Conservation (phyloP, 176 grass and related monocot genomes). For the Triticum monococcum region DNA sequence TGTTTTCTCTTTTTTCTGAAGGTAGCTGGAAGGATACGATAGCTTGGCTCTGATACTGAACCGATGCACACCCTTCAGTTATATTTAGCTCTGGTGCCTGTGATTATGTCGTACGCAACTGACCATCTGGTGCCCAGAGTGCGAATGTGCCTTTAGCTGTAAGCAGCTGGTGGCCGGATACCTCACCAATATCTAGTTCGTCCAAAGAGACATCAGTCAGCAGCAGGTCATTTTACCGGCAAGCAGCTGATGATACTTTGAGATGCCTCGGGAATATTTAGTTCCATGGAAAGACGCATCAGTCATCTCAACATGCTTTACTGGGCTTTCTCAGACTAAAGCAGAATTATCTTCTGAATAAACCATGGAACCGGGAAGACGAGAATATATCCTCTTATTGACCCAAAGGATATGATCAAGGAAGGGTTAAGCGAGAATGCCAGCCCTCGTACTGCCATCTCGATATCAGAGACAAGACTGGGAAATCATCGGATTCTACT, state of each 20-base stretch:
- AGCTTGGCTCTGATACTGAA: conserved; percentile 33
- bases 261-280: conserved; percentile 23
- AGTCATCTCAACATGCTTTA: not conserved
- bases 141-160: conserved; percentile 1
- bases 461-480: conserved; percentile 9
- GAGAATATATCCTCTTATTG: conserved; percentile 6
- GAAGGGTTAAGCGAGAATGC: conserved; percentile 20
- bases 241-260: conserved; percentile 27
- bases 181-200: conserved; percentile 12
- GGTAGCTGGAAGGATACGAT: conserved; percentile 35
- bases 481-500: conserved; percentile 6
- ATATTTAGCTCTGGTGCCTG: conserved; percentile 12
- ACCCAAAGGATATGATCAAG: conserved; percentile 16
- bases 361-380: conserved; percentile 13
- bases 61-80: not conserved
- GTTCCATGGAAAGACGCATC: not conserved
- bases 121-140: conserved; percentile 5
- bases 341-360: conserved; percentile 24
- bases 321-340: conserved; percentile 4
- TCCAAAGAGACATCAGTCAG: conserved; percentile 6
- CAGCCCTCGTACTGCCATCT: not conserved
- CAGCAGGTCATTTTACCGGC: conserved; percentile 12
- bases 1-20: conserved; percentile 23
- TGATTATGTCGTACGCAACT: conserved; percentile 18
- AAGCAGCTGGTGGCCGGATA: conserved; percentile 14